These are phyloP conservation scores for Pistacia integerrima DNA, from an alignment of 345 rosid genomes.

Conservation along the genomic window DNA sequence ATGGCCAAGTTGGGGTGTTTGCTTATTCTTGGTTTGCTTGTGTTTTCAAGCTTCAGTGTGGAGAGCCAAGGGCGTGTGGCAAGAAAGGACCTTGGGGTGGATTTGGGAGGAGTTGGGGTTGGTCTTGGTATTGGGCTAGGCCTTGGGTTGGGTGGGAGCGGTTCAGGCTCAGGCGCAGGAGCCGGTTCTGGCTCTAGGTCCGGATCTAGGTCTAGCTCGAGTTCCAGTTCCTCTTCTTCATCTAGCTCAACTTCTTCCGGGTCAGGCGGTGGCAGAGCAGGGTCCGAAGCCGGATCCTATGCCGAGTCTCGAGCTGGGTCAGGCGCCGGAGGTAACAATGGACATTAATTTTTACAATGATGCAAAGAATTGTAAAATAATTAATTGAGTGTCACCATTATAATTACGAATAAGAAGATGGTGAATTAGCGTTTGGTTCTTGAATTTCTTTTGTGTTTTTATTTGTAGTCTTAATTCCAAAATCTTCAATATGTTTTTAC, in stretches of 20 bases:
- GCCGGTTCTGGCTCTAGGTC: conserved; percentile 64
- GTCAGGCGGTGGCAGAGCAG: conserved; percentile 51
- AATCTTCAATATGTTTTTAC: background rate
- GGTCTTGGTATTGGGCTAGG: conserved; percentile 72
- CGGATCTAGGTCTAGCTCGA: conserved; percentile 54
- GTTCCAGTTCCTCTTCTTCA: conserved; percentile 38
- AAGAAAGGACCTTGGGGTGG: conserved; percentile 73
- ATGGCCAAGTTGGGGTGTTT: conserved; percentile 32
- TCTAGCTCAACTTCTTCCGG: conserved; percentile 50
- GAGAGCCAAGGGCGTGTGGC: conserved; percentile 60
- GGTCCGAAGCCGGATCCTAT: conserved; percentile 71
- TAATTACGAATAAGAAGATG: no score
- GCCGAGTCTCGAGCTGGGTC: conserved; percentile 77
- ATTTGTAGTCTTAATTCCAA: background rate
- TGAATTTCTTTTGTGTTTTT: no score
- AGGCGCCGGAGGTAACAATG: conserved; percentile 37
- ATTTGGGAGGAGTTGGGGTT: conserved; percentile 76
- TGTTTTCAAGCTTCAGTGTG: conserved; percentile 25
- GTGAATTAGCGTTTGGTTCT: no score
- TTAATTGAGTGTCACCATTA: no score
- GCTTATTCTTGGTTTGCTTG: conserved; percentile 33
- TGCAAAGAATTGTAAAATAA: no score
- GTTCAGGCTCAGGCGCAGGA: conserved; percentile 65
- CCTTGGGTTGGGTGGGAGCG: conserved; percentile 65
- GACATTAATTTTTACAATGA: background rate